Evolutionary conservation across 306 rosid species (phyloP).

Genomic region (Notholithocarpus densiflorus): DNA sequence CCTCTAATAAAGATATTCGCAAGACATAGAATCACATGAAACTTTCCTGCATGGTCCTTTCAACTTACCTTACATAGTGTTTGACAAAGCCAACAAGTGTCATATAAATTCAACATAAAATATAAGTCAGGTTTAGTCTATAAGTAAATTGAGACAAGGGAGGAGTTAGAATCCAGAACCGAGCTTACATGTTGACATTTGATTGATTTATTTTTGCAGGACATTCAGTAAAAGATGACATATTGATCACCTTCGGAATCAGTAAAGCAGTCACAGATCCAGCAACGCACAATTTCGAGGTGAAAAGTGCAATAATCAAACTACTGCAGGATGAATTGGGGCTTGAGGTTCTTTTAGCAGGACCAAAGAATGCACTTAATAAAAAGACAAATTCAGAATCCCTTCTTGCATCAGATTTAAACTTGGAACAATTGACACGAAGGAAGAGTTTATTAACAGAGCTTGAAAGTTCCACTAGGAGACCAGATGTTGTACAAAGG

Average conservation of each 20-base stretch:
- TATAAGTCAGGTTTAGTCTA: neutral
- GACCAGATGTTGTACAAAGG: conserved; percentile 70
- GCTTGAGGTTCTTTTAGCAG: conserved; percentile 60
- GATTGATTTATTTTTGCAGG: conserved; percentile 51
- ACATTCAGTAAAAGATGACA: conserved; percentile 62
- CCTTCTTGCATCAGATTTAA: conserved; percentile 23
- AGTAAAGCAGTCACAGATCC: conserved; percentile 42
- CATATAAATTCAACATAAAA: conserved; percentile 4
- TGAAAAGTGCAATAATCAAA: conserved; percentile 59
- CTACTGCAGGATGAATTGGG: conserved; percentile 74
- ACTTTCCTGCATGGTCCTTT: neutral
- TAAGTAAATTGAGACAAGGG: neutral
- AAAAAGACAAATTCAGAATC: conserved; percentile 27
- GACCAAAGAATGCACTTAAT: conserved; percentile 37
- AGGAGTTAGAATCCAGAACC: neutral
- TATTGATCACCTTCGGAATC: conserved; percentile 70
- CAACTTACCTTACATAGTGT: neutral
- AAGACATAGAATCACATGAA: neutral
- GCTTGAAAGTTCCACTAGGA: conserved; percentile 51
- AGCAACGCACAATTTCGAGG: conserved; percentile 38
- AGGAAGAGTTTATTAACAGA: conserved; percentile 25
- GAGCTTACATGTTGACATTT: conserved; percentile 7
- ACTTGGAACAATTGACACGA: conserved; percentile 25
- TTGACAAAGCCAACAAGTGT: neutral
- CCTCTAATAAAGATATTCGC: neutral